These are phyloP conservation scores for Naganishia sp. DNA, from an alignment of 1,284 basidiomycete species.

Conservation along the genomic window DNA sequence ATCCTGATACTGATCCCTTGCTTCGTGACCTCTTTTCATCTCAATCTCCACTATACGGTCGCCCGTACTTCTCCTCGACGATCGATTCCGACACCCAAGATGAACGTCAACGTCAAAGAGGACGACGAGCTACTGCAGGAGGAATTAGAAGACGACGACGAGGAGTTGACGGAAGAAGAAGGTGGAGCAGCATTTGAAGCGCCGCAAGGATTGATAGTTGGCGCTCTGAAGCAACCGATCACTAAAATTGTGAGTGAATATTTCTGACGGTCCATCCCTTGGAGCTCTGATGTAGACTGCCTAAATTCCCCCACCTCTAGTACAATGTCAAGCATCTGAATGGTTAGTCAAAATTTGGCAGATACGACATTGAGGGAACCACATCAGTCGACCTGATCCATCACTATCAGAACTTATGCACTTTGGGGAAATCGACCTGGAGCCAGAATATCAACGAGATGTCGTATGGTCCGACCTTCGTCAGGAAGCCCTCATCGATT, in stretches of 20 bases:
- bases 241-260: conserved; percentile 36
- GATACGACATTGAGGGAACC: not conserved
- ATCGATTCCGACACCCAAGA: not conserved
- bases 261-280: conserved; percentile 37
- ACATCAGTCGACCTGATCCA: not conserved
- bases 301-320: not conserved
- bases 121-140: conserved; percentile 37
- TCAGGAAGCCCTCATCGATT: conserved; percentile 28
- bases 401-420: conserved; percentile 42
- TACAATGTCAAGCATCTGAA: conserved; percentile 16
- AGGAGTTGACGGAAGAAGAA: conserved; percentile 36
- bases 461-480: conserved; percentile 45
- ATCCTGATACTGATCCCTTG: no score
- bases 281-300: not conserved
- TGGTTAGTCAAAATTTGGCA: not conserved
- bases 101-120: conserved; percentile 13
- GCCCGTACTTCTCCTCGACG: not conserved
- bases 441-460: conserved; percentile 49
- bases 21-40: not conserved
- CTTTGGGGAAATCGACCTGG: conserved; percentile 41
- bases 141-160: conserved; percentile 37
- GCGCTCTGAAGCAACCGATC: conserved; percentile 39
- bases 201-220: conserved; percentile 37
- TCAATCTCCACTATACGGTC: not conserved
- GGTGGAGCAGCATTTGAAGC: conserved; percentile 25